A percentile compares a stretch with the other conserved stretches of the same genome.
These are phyloP conservation scores for Picea abies DNA, from an alignment of 83 land plant genomes.

Conservation along the genomic window DNA sequence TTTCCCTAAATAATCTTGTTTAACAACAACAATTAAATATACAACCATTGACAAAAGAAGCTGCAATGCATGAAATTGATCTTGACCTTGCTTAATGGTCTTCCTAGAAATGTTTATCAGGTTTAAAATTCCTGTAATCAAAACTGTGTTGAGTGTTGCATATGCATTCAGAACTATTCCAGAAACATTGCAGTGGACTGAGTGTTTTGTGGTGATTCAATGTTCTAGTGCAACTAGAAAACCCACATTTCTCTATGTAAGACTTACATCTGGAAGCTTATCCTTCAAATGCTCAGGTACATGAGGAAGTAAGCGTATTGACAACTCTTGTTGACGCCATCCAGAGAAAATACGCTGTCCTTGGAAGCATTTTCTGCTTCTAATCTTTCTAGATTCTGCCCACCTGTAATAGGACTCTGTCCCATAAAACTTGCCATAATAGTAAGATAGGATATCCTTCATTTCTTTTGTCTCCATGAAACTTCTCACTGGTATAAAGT, in stretches of 20 bases:
- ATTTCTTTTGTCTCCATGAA: slow-evolving; percentile 52
- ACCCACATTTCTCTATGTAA: not conserved
- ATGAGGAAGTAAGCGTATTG: slow-evolving; percentile 42
- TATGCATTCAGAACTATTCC: not conserved
- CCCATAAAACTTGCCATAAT: slow-evolving; percentile 73
- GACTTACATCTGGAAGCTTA: slow-evolving; percentile 47
- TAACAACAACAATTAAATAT: not conserved
- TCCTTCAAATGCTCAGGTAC: slow-evolving; percentile 37
- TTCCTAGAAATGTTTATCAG: not conserved
- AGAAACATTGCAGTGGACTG: not conserved
- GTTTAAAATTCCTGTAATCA: not conserved
- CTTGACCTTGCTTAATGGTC: not conserved
- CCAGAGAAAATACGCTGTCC: slow-evolving; percentile 62
- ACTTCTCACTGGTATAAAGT: slow-evolving; percentile 45
- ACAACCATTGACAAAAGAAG: not conserved
- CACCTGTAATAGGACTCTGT: slow-evolving; percentile 50
- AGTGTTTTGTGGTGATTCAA: not conserved
- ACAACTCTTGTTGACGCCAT: slow-evolving; percentile 67
- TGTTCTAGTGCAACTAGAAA: slow-evolving; percentile 1
- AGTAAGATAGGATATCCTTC: slow-evolving; percentile 56
- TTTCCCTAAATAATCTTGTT: not conserved
- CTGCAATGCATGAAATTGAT: not conserved
- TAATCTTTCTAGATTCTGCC: slow-evolving; percentile 43
- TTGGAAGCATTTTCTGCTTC: slow-evolving; percentile 37
- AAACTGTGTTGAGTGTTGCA: not conserved